Conservation (phyloP, 352 stramenopile genomes). For the Blastocystis sp. region DNA sequence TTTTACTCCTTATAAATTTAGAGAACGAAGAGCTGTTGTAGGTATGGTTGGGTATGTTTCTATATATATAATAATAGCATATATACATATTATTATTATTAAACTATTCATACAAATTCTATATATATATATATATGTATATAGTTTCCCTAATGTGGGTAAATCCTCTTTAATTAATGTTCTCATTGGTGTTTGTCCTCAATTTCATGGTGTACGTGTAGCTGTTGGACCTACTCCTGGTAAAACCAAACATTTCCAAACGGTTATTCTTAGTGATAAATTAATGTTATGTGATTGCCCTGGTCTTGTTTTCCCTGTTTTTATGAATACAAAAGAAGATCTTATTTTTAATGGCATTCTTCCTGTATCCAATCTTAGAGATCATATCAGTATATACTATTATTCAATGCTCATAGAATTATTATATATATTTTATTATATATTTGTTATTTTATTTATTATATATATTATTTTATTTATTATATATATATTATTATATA, state of each 20-base stretch:
- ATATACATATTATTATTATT: no score
- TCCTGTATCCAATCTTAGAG: conserved; percentile 85
- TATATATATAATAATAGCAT: no score
- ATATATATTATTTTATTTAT: no score
- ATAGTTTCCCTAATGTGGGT: conserved; percentile 98
- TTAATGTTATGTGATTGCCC: conserved; percentile 98
- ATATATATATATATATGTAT: no score
- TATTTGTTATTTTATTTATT: no score
- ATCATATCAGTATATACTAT: conserved; percentile 54
- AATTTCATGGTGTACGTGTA: conserved; percentile 76
- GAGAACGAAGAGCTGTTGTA: conserved; percentile 65
- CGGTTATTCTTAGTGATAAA: conserved; percentile 74
- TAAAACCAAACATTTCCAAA: conserved; percentile 99
- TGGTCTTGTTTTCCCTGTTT: conserved; percentile 95
- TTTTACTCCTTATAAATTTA: conserved; percentile 54
- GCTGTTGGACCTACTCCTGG: conserved; percentile 85
- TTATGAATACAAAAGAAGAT: conserved; percentile 88
- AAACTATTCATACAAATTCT: no score
- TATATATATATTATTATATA: no score
- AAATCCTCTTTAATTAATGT: conserved; percentile 98
- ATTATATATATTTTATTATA: neutral
- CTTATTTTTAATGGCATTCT: conserved; percentile 94
- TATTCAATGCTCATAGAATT: neutral
- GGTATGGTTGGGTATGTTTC: conserved; percentile 98
- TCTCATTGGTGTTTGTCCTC: conserved; percentile 76